Percentiles rank a stretch among this genome's conserved stretches.
phyloP scores from a whole-genome alignment of 371 early-diverging fungal species.

The Mortierella sp. region DNA sequence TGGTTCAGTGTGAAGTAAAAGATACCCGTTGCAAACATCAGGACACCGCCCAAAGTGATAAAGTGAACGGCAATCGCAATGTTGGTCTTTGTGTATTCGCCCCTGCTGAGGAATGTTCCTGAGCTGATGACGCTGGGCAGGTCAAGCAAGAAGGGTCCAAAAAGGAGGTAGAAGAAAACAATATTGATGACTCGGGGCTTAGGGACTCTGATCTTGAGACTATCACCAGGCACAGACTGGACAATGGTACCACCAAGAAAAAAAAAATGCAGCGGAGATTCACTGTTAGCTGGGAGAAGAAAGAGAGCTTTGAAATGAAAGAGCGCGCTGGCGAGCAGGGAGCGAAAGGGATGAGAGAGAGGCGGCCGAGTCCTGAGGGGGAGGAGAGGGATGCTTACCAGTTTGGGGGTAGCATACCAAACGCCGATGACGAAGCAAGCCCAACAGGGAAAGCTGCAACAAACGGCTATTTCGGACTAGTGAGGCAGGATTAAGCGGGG shows the following conservation, averaged over 20 bases:
- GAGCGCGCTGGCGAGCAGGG: not conserved
- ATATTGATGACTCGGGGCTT: constrained; percentile 36
- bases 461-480: constrained; percentile 50
- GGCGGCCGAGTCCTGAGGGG: not conserved
- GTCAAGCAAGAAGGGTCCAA: constrained; percentile 50
- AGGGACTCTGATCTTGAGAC: constrained; percentile 37
- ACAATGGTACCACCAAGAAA: too few relatives aligned
- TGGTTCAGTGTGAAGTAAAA: constrained; percentile 49
- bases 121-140: constrained; percentile 54
- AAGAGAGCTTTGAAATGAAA: too few relatives aligned
- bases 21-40: constrained; percentile 34
- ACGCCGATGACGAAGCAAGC: constrained; percentile 51
- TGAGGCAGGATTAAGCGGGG: not conserved
- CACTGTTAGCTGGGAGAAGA: too few relatives aligned
- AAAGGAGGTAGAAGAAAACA: constrained; percentile 42
- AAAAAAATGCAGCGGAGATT: too few relatives aligned
- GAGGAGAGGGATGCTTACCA: constrained; percentile 25
- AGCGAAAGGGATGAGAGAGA: not conserved
- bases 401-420: constrained; percentile 52
- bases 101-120: constrained; percentile 42
- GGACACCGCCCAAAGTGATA: constrained; percentile 39
- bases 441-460: constrained; percentile 52
- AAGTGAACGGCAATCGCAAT: constrained; percentile 49
- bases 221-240: constrained; percentile 43
- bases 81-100: constrained; percentile 41